Evolutionary conservation across 2,329 filamentous ascomycete genomes (phyloP).

Genomic region (Fusarium abutilonis): DNA sequence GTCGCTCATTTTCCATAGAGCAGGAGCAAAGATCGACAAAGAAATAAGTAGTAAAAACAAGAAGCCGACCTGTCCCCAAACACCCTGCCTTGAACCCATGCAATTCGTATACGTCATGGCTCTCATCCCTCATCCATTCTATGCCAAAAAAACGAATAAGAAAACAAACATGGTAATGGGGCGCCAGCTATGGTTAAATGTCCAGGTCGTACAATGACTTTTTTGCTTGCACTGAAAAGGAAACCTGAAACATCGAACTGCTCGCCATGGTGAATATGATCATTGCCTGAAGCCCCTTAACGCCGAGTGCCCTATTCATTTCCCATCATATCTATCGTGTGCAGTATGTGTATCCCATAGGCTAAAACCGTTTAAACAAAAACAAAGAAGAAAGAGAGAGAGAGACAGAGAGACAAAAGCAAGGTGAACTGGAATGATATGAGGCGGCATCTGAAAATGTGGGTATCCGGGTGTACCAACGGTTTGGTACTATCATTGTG

Average conservation of each 20-base stretch:
- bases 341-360: slow-evolving; percentile 24
- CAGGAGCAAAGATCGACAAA: slow-evolving; percentile 3
- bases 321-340: slow-evolving; percentile 35
- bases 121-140: slow-evolving; percentile 23
- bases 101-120: slow-evolving; percentile 39
- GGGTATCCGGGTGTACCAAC: background rate
- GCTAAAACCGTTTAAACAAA: slow-evolving; percentile 20
- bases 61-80: slow-evolving; percentile 13
- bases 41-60: slow-evolving; percentile 11
- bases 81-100: slow-evolving; percentile 34
- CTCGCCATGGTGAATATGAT: slow-evolving; percentile 3
- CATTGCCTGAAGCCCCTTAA: slow-evolving; percentile 23
- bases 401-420: background rate
- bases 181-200: slow-evolving; percentile 9
- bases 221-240: slow-evolving; percentile 13
- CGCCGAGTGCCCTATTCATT: slow-evolving; percentile 26
- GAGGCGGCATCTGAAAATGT: background rate
- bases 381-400: slow-evolving; percentile 3
- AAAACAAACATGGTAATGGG: background rate
- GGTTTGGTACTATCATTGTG: background rate
- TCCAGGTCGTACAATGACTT: slow-evolving; percentile 1
- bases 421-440: background rate
- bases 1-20: background rate
- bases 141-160: slow-evolving; percentile 5
- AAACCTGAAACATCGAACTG: background rate